Base-by-base conservation (phyloP, 805 yeast genomes). In the Saturnispora hagleri region DNA sequence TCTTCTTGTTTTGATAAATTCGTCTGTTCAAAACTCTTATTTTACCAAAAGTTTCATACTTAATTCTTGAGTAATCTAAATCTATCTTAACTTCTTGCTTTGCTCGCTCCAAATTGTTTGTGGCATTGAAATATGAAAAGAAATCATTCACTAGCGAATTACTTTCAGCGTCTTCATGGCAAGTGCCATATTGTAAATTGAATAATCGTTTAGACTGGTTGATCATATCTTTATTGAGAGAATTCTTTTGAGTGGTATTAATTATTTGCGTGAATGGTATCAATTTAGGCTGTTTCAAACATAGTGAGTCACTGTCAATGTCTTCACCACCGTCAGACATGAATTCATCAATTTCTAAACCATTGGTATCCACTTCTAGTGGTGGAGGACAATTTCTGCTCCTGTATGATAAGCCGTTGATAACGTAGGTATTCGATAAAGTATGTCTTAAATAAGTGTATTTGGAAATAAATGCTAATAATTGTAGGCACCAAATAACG, bases 381-480 rank as follows among this genome's bases (percentile, higher is more conserved):
- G 69, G 69, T 3, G 68, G 68, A 1, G 70, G 69, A 7, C 69
- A 62, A 4, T 59, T 62, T 43, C 57, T 55, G 43, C 71, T 62
- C 54, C 82, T 65, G 31, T 78, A 65, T 2, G 89, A 82, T 67
- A 91, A 71, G 28, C 81, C 79, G 13, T 86, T 84, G 8, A 89
- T 81, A 46, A 89, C 69, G 65, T 86, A 85, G 3, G 95, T 82
- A 49, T 77, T 78, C 58, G 89, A 95, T 53, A 91, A 71, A 46
- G 74, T 75, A 38, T 81, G 83, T 60, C 90, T 86, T 65, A 90
- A 71, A 55, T 80, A 77, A 0, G 97, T 83, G 62, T 93, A 91
- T 67, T 91, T 91, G 4, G 97, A 89, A 42, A 90, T 87, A 66
- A 89, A 91, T 13, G 98, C 98, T 48, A 93, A 68, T 20, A 93